Percentiles rank a stretch among this genome's conserved stretches.
These are phyloP conservation scores for Bassia scoparia DNA, from an alignment of 148 eudicot genomes.

Conservation along the genomic window DNA sequence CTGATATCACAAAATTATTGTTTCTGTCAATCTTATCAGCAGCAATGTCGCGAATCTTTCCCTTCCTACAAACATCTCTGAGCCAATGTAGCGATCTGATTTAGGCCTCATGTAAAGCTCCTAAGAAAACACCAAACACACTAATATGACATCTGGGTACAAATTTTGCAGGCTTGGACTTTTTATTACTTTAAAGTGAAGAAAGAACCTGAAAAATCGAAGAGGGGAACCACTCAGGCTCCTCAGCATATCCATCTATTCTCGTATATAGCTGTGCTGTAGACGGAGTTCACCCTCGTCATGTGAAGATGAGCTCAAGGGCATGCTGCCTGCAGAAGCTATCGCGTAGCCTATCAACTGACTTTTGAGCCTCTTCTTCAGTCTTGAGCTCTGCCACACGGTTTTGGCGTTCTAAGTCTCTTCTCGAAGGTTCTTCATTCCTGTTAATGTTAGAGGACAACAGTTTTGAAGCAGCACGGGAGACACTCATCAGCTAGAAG, in stretches of 20 bases:
- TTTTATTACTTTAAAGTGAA: not conserved
- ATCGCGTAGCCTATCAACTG: slow-evolving; percentile 77
- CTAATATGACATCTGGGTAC: too few relatives aligned
- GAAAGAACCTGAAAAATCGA: slow-evolving; percentile 64
- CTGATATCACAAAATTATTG: slow-evolving; percentile 83
- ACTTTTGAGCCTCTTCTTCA: slow-evolving; percentile 65
- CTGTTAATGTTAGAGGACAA: slow-evolving; percentile 25
- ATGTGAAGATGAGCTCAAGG: slow-evolving; percentile 71
- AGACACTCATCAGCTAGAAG: slow-evolving; percentile 74
- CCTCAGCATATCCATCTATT: slow-evolving; percentile 57
- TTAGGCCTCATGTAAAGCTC: slow-evolving; percentile 66
- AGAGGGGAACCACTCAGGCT: slow-evolving; percentile 97
- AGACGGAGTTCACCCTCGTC: slow-evolving; percentile 75
- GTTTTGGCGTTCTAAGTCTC: slow-evolving; percentile 46
- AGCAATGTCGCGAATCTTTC: slow-evolving; percentile 86
- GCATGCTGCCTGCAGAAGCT: slow-evolving; percentile 91
- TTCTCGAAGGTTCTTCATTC: slow-evolving; percentile 42
- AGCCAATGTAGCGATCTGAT: slow-evolving; percentile 59
- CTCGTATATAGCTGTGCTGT: slow-evolving; percentile 57
- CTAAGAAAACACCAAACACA: slow-evolving; percentile 29
- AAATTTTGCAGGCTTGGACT: too few relatives aligned
- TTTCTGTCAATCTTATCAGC: slow-evolving; percentile 88
- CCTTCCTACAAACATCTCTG: slow-evolving; percentile 83
- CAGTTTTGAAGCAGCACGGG: slow-evolving; percentile 63
- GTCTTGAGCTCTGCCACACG: slow-evolving; percentile 71